phyloP scores from a whole-genome alignment of 148 eudicot species.

The Polygonum aviculare region DNA sequence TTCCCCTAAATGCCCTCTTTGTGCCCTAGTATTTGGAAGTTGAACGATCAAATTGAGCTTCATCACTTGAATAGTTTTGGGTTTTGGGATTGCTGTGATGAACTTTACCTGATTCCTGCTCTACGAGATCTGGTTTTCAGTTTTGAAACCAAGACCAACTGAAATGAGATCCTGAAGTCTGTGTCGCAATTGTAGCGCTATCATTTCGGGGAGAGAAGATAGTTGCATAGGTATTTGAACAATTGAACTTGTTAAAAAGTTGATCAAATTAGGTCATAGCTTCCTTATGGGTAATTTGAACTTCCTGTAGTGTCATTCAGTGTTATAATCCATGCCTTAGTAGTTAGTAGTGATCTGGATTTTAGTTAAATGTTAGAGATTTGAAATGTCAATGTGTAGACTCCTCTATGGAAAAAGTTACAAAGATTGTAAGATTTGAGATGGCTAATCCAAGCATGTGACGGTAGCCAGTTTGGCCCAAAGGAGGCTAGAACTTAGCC shows the following conservation, averaged over 20 bases:
- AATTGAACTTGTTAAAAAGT: not conserved
- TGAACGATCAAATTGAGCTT: not conserved
- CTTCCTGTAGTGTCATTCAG: not conserved
- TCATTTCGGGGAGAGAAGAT: not conserved
- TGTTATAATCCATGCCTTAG: not conserved
- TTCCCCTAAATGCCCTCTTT: not conserved
- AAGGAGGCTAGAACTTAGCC: not conserved
- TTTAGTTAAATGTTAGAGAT: not conserved
- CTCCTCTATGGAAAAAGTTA: not conserved
- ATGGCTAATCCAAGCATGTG: not conserved
- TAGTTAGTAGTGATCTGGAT: not conserved
- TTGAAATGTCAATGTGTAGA: not conserved
- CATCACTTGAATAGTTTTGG: not conserved
- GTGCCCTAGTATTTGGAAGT: not conserved
- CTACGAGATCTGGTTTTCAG: not conserved
- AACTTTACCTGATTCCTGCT: not conserved
- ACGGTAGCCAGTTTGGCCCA: not conserved
- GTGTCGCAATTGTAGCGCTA: not conserved
- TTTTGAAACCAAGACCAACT: not conserved
- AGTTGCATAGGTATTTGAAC: not conserved
- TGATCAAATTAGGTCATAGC: not conserved
- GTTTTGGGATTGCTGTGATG: not conserved
- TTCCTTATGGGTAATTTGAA: not conserved
- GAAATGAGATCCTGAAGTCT: not conserved
- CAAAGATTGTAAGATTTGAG: not conserved